A percentile compares a stretch with the other conserved stretches of the same genome.
These are phyloP conservation scores for Cercis canadensis DNA, from an alignment of 306 rosid species.

Conservation along the genomic window DNA sequence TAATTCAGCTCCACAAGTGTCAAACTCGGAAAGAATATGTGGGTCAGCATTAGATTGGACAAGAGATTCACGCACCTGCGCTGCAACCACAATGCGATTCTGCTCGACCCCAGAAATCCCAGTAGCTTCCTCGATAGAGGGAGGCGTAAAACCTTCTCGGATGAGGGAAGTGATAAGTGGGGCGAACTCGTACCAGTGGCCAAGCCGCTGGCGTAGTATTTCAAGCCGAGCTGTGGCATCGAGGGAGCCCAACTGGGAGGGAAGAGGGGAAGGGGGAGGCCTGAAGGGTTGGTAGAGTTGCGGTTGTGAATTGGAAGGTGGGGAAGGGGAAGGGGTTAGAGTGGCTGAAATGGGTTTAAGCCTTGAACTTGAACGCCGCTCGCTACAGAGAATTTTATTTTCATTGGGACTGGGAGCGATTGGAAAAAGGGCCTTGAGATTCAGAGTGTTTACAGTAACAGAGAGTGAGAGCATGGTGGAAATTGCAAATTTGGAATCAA, in stretches of 20 bases:
- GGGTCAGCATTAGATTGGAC: conserved; percentile 58
- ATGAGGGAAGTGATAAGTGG: conserved; percentile 65
- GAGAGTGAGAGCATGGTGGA: conserved; percentile 51
- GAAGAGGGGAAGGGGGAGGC: conserved; percentile 73
- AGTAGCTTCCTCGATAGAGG: conserved; percentile 73
- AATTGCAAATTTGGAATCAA: not conserved
- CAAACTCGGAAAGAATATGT: conserved; percentile 51
- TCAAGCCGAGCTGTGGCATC: conserved; percentile 60
- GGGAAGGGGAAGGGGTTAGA: conserved; percentile 13
- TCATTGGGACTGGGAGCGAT: not conserved
- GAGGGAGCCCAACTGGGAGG: conserved; percentile 53
- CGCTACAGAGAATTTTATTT: not conserved
- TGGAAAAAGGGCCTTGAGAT: conserved; percentile 15
- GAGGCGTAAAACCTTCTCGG: conserved; percentile 75
- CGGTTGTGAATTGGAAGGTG: conserved; percentile 36
- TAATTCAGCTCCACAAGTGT: conserved; percentile 66
- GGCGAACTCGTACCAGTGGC: conserved; percentile 83
- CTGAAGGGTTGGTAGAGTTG: conserved; percentile 86
- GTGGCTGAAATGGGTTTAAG: conserved; percentile 45
- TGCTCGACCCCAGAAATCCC: conserved; percentile 81
- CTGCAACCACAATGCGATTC: conserved; percentile 66
- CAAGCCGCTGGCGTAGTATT: conserved; percentile 72
- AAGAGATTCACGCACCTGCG: conserved; percentile 83
- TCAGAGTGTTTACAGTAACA: conserved; percentile 29
- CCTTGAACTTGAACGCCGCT: not conserved